These are phyloP conservation scores for Salix purpurea DNA, from an alignment of 345 rosid genomes.

Conservation along the genomic window DNA sequence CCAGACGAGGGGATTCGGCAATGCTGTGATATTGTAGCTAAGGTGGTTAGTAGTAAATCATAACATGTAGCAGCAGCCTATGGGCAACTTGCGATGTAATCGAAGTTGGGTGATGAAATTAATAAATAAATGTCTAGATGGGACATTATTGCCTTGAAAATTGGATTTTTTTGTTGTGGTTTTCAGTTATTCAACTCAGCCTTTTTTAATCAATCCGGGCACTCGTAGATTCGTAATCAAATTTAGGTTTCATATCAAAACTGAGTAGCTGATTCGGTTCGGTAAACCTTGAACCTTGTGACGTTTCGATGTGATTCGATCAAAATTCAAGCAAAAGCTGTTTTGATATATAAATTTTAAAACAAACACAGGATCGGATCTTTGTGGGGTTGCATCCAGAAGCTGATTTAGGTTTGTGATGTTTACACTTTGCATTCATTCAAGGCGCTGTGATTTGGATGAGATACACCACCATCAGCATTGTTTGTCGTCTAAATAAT, in stretches of 20 bases:
- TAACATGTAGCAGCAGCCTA: neutral
- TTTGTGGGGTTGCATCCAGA: neutral
- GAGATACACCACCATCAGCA: neutral
- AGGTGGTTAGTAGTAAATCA: neutral
- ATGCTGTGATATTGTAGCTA: neutral
- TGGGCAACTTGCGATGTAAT: neutral
- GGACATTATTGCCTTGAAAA: neutral
- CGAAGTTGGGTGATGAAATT: neutral
- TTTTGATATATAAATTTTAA: too few species aligned
- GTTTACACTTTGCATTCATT: neutral
- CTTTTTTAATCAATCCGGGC: too few species aligned
- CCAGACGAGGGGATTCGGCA: constrained; percentile 1
- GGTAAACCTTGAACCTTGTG: too few species aligned
- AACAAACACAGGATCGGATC: too few species aligned
- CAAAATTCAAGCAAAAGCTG: too few species aligned
- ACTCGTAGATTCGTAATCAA: too few species aligned
- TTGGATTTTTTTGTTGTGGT: neutral
- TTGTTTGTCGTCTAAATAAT: neutral
- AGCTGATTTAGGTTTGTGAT: neutral
- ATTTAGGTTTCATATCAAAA: too few species aligned
- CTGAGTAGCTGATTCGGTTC: too few species aligned
- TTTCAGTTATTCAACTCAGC: too few species aligned
- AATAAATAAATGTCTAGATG: neutral
- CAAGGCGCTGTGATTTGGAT: neutral
- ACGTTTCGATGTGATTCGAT: too few species aligned